These are phyloP conservation scores for Moesziomyces parantarcticus DNA, from an alignment of 1,284 basidiomycete genomes.

Conservation along the genomic window DNA sequence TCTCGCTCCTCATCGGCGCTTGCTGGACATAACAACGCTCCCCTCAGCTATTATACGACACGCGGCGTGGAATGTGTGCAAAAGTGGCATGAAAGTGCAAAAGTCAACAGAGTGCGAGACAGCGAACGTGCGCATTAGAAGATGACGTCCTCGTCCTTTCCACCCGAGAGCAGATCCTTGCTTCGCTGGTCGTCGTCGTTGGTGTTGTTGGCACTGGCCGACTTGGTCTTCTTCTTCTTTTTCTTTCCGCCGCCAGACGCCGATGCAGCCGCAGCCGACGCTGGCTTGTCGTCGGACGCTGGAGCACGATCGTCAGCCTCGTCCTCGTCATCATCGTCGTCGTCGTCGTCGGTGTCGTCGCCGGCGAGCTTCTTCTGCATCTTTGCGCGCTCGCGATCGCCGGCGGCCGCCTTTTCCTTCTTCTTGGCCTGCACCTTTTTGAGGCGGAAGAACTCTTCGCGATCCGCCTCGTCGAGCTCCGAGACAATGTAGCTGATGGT, in stretches of 20 bases:
- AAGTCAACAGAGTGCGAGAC: background rate
- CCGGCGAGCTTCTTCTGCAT: constrained; percentile 14
- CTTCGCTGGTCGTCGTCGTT: constrained; percentile 21
- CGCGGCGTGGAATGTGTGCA: background rate
- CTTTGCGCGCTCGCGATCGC: constrained; percentile 14
- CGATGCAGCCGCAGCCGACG: background rate
- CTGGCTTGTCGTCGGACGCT: background rate
- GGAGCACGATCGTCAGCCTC: background rate
- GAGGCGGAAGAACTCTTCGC: constrained; percentile 67
- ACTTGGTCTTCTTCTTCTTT: constrained; percentile 18
- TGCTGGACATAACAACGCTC: constrained; percentile 20
- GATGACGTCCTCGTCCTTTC: constrained; percentile 67
- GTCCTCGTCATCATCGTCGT: constrained; percentile 7
- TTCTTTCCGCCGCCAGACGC: constrained; percentile 6
- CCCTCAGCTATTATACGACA: background rate
- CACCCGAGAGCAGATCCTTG: constrained; percentile 59
- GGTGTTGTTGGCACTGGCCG: constrained; percentile 4
- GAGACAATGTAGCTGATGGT: constrained; percentile 75
- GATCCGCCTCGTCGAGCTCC: constrained; percentile 66
- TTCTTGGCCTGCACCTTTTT: constrained; percentile 67
- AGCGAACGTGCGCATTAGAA: constrained; percentile 43
- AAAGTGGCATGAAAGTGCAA: background rate
- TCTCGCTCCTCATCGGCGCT: constrained; percentile 37
- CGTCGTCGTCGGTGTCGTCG: constrained; percentile 7
- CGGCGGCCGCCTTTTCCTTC: constrained; percentile 55